These are phyloP conservation scores for Plenodomus tracheiphilus DNA, from an alignment of 2,329 filamentous ascomycete genomes.

Conservation along the genomic window DNA sequence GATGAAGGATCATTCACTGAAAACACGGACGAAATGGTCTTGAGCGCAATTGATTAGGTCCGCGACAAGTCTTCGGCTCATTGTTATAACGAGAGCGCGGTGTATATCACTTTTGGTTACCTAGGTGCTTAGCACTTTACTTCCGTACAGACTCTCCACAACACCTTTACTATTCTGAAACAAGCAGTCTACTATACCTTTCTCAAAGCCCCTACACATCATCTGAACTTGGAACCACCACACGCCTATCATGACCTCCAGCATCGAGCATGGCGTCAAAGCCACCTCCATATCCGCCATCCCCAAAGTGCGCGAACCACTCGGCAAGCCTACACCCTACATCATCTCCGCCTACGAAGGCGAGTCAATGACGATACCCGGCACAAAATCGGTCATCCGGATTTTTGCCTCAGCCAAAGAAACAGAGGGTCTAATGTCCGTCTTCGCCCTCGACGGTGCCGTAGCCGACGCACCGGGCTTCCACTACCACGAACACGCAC, in stretches of 20 bases:
- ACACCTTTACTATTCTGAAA: neutral
- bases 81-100: too few relatives aligned
- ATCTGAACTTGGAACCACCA: neutral
- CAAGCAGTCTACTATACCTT: too few relatives aligned
- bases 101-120: too few relatives aligned
- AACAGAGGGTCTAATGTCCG: constrained; percentile 18
- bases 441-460: constrained; percentile 22
- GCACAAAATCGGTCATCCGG: constrained; percentile 19
- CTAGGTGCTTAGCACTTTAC: neutral
- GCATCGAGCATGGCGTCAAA: neutral
- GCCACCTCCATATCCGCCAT: constrained; percentile 1
- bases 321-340: constrained; percentile 15
- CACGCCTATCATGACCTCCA: neutral
- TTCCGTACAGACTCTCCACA: too few relatives aligned
- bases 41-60: too few relatives aligned
- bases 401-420: constrained; percentile 20
- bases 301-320: constrained; percentile 10
- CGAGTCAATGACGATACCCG: constrained; percentile 18
- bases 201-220: neutral
- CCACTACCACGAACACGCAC: constrained; percentile 23
- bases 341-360: constrained; percentile 21
- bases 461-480: constrained; percentile 22
- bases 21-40: too few relatives aligned
- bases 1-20: too few relatives aligned
- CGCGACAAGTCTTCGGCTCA: too few relatives aligned